These are phyloP conservation scores for Beauveria sp. DNA, from an alignment of 2,329 filamentous ascomycete genomes.

Conservation along the genomic window DNA sequence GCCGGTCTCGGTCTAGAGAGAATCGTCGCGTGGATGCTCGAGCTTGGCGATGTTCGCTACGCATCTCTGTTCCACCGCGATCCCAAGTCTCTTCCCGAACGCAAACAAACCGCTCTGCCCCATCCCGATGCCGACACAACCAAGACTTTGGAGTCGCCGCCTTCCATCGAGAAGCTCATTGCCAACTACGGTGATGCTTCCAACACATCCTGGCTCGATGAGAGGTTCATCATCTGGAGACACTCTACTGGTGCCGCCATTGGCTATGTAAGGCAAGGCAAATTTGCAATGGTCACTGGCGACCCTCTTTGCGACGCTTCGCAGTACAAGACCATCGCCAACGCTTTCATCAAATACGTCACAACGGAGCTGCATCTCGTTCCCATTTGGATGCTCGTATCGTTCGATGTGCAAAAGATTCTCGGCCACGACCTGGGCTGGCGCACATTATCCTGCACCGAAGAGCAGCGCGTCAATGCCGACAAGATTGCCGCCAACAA, in stretches of 20 bases:
- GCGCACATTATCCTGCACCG: slow-evolving; percentile 81
- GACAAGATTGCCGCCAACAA: slow-evolving; percentile 55
- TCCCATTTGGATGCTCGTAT: slow-evolving; percentile 86
- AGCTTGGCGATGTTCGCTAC: slow-evolving; percentile 82
- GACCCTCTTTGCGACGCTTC: slow-evolving; percentile 76
- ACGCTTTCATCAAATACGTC: slow-evolving; percentile 67
- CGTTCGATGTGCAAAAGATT: slow-evolving; percentile 67
- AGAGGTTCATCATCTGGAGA: slow-evolving; percentile 81
- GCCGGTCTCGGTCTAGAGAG: slow-evolving; percentile 87
- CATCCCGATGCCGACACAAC: slow-evolving; percentile 82
- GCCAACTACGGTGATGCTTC: slow-evolving; percentile 93
- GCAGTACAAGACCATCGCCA: slow-evolving; percentile 68
- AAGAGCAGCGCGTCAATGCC: slow-evolving; percentile 80
- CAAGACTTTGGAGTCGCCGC: slow-evolving; percentile 47
- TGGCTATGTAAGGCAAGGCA: slow-evolving; percentile 69
- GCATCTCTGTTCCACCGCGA: slow-evolving; percentile 84
- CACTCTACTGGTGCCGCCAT: slow-evolving; percentile 79
- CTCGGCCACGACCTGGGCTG: slow-evolving; percentile 75
- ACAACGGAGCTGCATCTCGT: slow-evolving; percentile 62
- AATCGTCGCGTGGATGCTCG: slow-evolving; percentile 76
- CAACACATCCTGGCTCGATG: slow-evolving; percentile 89
- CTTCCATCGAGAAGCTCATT: slow-evolving; percentile 77
- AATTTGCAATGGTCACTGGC: slow-evolving; percentile 77
- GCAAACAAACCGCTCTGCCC: slow-evolving; percentile 55
- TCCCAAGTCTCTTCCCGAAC: slow-evolving; percentile 74